Percentiles rank a stretch among this genome's conserved stretches.
Evolutionary conservation across 305 asterid species (phyloP).

Genomic region (Fraxinus latifolia): DNA sequence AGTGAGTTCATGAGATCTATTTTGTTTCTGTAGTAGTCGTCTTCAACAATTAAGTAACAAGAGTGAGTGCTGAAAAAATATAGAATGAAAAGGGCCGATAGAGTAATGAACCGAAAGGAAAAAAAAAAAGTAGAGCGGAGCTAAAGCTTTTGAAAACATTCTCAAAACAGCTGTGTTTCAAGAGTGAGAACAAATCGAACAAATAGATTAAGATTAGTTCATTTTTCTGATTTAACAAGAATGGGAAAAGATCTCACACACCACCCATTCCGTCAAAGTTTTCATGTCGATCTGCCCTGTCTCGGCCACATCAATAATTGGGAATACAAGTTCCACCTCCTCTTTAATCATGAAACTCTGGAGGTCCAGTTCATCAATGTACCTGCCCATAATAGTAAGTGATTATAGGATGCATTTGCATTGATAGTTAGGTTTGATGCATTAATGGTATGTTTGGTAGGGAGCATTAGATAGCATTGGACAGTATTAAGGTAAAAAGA

Average conservation of each 20-base stretch:
- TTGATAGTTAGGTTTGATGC: not conserved
- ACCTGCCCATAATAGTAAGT: conserved; percentile 34
- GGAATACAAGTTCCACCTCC: conserved; percentile 70
- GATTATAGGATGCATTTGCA: not conserved
- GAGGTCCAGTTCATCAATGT: conserved; percentile 60
- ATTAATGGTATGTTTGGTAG: not conserved
- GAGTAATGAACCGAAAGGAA: not conserved
- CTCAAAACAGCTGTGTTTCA: not conserved
- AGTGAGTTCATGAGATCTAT: not conserved
- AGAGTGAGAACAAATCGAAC: not conserved
- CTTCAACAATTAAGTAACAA: not conserved
- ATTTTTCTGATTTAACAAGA: not conserved
- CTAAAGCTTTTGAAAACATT: not conserved
- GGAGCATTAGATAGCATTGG: not conserved
- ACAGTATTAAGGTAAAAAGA: not conserved
- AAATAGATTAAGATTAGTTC: conserved; percentile 1
- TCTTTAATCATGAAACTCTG: conserved; percentile 81
- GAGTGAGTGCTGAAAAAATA: not conserved
- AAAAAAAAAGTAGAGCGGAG: not conserved
- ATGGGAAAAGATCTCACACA: conserved; percentile 27
- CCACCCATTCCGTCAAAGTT: conserved; percentile 83
- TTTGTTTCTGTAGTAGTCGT: not conserved
- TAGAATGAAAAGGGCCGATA: not conserved
- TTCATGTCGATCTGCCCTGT: conserved; percentile 69
- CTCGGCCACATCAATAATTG: conserved; percentile 82